phyloP scores from a whole-genome alignment of 768 basidiomycete species.

The Terana coerulea region DNA sequence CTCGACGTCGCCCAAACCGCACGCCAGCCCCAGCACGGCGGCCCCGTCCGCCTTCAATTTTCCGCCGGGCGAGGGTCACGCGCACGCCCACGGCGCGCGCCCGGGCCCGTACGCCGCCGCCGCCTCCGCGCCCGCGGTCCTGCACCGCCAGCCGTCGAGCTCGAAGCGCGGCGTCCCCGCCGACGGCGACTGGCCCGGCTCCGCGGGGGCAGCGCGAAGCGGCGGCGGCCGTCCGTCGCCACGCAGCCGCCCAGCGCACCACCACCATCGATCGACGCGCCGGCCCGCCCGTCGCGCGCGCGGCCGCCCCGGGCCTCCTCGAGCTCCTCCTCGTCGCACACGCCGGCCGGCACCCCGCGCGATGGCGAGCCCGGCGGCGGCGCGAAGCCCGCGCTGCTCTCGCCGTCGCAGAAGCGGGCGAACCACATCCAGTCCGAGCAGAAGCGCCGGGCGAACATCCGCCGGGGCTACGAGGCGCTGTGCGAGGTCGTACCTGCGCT shows the following conservation, averaged over 20 bases:
- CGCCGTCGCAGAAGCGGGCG: constrained; percentile 84
- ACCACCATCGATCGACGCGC: constrained; percentile 10
- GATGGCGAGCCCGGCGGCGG: constrained; percentile 7
- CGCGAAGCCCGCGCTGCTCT: constrained; percentile 48
- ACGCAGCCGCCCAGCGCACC: constrained; percentile 10
- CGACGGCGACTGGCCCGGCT: constrained; percentile 10
- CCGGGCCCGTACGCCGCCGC: neutral
- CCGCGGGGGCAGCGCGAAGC: constrained; percentile 7
- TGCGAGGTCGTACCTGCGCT: constrained; percentile 82
- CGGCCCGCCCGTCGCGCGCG: neutral
- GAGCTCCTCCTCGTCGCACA: neutral
- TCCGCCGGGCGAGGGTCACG: no score
- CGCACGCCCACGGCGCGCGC: neutral
- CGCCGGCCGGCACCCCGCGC: constrained; percentile 3
- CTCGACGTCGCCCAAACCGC: neutral
- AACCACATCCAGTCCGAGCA: constrained; percentile 95
- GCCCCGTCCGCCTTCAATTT: no score
- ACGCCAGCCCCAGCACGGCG: no score
- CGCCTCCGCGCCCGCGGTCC: constrained; percentile 7
- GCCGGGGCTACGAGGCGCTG: constrained; percentile 83
- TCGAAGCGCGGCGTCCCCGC: constrained; percentile 10
- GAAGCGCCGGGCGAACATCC: constrained; percentile 88
- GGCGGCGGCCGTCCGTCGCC: constrained; percentile 12
- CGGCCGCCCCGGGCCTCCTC: constrained; percentile 5
- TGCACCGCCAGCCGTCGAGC: neutral